phyloP scores from a whole-genome alignment of 2,329 filamentous ascomycete species.

The Aureobasidium sp. region DNA sequence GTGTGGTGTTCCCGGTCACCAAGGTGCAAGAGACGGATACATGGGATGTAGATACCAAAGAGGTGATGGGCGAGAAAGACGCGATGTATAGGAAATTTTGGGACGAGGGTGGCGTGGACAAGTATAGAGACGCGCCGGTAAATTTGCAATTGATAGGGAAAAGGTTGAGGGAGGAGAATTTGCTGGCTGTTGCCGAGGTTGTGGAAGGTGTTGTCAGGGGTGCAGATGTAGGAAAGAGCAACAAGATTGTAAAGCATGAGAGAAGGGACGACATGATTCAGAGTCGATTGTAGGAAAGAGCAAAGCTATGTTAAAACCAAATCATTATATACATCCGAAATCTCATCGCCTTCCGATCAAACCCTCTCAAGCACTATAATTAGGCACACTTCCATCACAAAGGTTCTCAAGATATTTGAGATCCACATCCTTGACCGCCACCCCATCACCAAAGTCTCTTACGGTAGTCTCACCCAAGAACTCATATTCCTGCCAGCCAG shows the following conservation, averaged over 20 bases:
- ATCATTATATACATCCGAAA: no score
- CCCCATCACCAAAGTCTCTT: no score
- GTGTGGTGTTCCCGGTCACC: constrained; percentile 48
- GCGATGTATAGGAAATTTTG: background rate
- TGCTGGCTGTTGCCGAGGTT: constrained; percentile 10
- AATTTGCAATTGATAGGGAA: constrained; percentile 11
- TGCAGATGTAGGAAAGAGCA: background rate
- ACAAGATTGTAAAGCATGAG: background rate
- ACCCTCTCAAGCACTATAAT: no score
- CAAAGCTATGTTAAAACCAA: no score
- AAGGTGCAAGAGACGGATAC: constrained; percentile 37
- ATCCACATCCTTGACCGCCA: no score
- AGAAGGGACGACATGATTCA: background rate
- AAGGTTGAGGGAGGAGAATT: constrained; percentile 11
- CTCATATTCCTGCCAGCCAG: no score
- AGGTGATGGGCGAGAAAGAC: constrained; percentile 12
- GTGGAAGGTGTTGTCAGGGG: background rate
- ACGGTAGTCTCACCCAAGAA: no score
- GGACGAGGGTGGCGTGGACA: background rate
- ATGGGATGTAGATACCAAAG: constrained; percentile 26
- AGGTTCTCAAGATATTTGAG: no score
- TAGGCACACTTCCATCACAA: no score
- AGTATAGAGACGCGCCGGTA: constrained; percentile 11
- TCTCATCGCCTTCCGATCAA: no score
- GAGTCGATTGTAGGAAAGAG: background rate